Evolutionary conservation across 495 filamentous ascomycete genomes (phyloP).

Genomic region (Bombardia bombarda): DNA sequence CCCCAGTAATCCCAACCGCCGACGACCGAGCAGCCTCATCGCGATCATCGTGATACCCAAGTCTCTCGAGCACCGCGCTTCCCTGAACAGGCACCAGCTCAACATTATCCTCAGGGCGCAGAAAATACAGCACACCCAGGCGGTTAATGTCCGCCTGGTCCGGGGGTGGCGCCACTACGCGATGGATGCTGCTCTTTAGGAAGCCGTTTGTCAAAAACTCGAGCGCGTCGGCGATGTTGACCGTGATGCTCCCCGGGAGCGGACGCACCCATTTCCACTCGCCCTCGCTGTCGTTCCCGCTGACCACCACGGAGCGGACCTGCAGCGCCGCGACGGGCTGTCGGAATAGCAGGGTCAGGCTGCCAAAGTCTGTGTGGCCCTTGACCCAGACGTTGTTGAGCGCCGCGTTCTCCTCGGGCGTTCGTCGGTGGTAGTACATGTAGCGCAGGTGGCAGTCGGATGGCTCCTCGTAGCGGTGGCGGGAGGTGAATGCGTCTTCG

Average conservation of each 20-base stretch:
- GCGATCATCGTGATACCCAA: not conserved
- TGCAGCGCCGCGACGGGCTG: constrained; percentile 46
- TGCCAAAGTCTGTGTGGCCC: constrained; percentile 50
- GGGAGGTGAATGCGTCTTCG: constrained; percentile 37
- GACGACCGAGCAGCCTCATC: not conserved
- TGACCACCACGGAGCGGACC: constrained; percentile 20
- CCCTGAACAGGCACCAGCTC: not conserved
- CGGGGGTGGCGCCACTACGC: constrained; percentile 39
- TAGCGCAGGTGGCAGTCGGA: constrained; percentile 45
- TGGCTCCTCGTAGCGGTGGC: constrained; percentile 40
- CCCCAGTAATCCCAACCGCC: not conserved
- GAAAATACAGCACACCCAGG: constrained; percentile 43
- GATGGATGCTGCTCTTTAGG: constrained; percentile 45
- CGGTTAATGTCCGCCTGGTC: constrained; percentile 46
- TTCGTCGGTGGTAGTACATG: constrained; percentile 43
- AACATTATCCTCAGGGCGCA: not conserved
- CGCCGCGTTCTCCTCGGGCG: constrained; percentile 37
- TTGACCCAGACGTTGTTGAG: constrained; percentile 28
- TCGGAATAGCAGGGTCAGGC: constrained; percentile 46
- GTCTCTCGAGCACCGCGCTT: not conserved
- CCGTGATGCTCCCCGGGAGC: constrained; percentile 43
- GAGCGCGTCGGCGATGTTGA: constrained; percentile 45
- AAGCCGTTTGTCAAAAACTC: constrained; percentile 40
- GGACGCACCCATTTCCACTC: constrained; percentile 44
- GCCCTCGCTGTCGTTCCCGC: constrained; percentile 26